A percentile compares a stretch with the other conserved stretches of the same genome.
Evolutionary conservation across 176 grass and related monocot genomes (phyloP).

Genomic region (Typha latifolia): DNA sequence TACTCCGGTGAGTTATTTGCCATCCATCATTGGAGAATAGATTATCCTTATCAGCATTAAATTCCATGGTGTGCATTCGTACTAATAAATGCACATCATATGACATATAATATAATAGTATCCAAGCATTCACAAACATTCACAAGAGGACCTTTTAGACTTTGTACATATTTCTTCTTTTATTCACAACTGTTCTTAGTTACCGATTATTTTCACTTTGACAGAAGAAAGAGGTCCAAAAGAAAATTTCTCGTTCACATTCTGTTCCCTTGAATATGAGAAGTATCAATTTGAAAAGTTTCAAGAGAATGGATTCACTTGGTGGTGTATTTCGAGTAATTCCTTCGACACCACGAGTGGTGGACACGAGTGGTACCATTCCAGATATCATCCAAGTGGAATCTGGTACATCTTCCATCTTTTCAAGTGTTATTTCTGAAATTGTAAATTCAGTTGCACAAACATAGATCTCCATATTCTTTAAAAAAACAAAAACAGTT

Average conservation of each 20-base stretch:
- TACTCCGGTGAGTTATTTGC: conserved; percentile 19
- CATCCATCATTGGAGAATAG: background rate
- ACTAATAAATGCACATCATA: background rate
- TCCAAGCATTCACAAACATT: background rate
- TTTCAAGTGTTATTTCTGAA: background rate
- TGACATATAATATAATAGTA: background rate
- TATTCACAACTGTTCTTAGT: background rate
- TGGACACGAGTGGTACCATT: conserved; percentile 6
- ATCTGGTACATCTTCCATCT: conserved; percentile 22
- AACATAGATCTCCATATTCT: too few relatives aligned
- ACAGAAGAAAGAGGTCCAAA: conserved; percentile 32
- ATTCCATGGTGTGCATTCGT: background rate
- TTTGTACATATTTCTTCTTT: background rate
- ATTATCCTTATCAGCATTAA: background rate
- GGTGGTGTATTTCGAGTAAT: conserved; percentile 70
- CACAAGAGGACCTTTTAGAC: background rate
- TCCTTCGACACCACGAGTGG: conserved; percentile 26
- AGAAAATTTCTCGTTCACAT: conserved; percentile 53
- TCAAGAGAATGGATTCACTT: conserved; percentile 80
- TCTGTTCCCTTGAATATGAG: conserved; percentile 71
- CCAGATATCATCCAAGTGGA: conserved; percentile 39
- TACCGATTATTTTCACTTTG: conserved; percentile 11
- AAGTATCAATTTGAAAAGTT: conserved; percentile 35
- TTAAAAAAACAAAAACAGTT: too few relatives aligned
- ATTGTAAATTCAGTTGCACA: background rate